Conservation (phyloP, 345 rosid species). For the Clausena lansium region DNA sequence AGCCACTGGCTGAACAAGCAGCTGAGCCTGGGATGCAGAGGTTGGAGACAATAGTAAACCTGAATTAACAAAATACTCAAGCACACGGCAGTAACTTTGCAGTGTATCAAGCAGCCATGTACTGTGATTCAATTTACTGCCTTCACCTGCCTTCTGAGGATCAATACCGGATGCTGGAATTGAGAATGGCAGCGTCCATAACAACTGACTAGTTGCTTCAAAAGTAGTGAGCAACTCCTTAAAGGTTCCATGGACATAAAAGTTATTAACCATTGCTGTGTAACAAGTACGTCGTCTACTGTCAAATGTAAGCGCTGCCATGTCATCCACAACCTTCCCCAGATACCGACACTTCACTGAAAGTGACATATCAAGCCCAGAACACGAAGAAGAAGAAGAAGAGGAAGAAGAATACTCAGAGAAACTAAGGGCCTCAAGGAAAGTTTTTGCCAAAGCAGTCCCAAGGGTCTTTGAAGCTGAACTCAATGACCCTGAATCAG, state of each 20-base stretch:
- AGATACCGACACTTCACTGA: constrained; percentile 92
- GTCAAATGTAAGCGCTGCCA: constrained; percentile 75
- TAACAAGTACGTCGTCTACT: constrained; percentile 76
- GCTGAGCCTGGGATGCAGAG: constrained; percentile 79
- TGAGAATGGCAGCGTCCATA: constrained; percentile 73
- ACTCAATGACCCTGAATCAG: constrained; percentile 68
- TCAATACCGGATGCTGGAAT: constrained; percentile 50
- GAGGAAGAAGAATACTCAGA: constrained; percentile 63
- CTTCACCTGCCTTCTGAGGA: constrained; percentile 66
- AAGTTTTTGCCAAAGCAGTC: constrained; percentile 74
- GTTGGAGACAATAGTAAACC: constrained; percentile 61
- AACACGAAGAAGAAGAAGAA: constrained; percentile 29
- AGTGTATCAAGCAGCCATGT: constrained; percentile 83
- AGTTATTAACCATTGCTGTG: constrained; percentile 84
- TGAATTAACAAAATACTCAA: constrained; percentile 88
- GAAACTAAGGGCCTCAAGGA: constrained; percentile 81
- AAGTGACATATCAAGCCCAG: constrained; percentile 52
- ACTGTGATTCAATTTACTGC: constrained; percentile 57
- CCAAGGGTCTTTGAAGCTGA: constrained; percentile 87
- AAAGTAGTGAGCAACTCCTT: constrained; percentile 88
- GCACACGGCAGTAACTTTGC: constrained; percentile 70
- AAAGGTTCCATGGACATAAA: constrained; percentile 89
- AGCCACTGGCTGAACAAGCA: constrained; percentile 86
- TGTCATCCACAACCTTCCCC: constrained; percentile 90
- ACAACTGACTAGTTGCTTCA: constrained; percentile 90